These are phyloP conservation scores for Cyclotella choctawhatcheeana DNA, from an alignment of 108 stramenopile genomes.

Conservation along the genomic window DNA sequence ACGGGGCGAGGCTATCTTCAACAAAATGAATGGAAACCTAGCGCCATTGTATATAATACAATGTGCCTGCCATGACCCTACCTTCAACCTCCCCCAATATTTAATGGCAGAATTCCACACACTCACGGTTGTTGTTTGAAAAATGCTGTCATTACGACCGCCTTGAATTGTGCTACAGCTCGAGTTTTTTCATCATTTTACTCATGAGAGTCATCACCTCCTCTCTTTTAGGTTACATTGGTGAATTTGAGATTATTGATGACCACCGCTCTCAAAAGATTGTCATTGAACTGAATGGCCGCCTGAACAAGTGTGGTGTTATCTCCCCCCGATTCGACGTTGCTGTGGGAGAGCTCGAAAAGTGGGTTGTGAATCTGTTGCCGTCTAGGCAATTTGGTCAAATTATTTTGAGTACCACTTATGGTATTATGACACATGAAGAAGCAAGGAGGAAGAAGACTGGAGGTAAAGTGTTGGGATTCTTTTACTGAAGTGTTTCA, in stretches of 20 bases:
- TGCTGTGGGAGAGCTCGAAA: constrained; percentile 90
- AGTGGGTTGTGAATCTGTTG: constrained; percentile 97
- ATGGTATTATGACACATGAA: constrained; percentile 99
- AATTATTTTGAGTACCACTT: constrained; percentile 96
- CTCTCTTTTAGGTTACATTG: constrained; percentile 95
- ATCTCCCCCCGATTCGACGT: constrained; percentile 99
- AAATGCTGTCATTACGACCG: constrained; percentile 41
- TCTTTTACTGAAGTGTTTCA: constrained; percentile 90
- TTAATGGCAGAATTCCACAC: constrained; percentile 29
- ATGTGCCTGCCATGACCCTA: constrained; percentile 19
- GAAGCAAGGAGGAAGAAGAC: constrained; percentile 99
- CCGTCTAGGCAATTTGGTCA: constrained; percentile 99
- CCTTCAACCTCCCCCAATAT: neutral
- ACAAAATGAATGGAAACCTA: neutral
- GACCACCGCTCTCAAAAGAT: constrained; percentile 99
- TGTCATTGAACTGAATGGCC: constrained; percentile 96
- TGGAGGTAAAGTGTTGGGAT: constrained; percentile 99
- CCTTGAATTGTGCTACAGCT: constrained; percentile 62
- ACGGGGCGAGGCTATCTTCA: too few relatives aligned
- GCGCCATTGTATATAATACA: constrained; percentile 7
- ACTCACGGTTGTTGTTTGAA: constrained; percentile 66
- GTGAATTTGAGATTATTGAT: constrained; percentile 99
- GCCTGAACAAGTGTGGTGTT: constrained; percentile 99
- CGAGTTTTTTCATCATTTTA: too few relatives aligned
- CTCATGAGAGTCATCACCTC: constrained; percentile 2